These are phyloP conservation scores for Aspergillus olivimuriae DNA, from an alignment of 495 filamentous ascomycete species.

Conservation along the genomic window DNA sequence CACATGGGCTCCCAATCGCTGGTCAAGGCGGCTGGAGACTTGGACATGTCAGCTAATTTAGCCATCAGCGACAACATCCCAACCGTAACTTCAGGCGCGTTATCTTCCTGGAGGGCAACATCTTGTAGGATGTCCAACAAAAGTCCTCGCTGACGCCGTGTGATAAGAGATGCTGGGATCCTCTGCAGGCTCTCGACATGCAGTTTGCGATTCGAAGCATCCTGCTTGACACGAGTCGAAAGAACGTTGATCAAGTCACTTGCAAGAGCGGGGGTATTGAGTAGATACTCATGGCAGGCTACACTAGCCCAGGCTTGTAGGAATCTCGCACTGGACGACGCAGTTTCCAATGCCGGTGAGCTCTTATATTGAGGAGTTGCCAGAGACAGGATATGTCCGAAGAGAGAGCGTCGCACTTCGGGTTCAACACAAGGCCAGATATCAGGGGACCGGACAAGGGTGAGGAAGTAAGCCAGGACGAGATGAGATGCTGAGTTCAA, in stretches of 20 bases:
- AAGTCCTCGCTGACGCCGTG: constrained; percentile 29
- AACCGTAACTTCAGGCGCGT: constrained; percentile 21
- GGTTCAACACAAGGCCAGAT: constrained; percentile 25
- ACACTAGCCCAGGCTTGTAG: constrained; percentile 39
- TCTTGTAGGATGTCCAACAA: constrained; percentile 33
- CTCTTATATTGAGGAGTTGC: constrained; percentile 30
- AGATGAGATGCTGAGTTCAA: constrained; percentile 26
- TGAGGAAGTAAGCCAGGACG: constrained; percentile 31
- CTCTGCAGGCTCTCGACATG: constrained; percentile 37
- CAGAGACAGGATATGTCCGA: constrained; percentile 30
- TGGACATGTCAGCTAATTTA: constrained; percentile 37
- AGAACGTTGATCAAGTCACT: constrained; percentile 30
- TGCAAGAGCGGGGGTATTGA: constrained; percentile 29
- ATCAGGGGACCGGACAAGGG: constrained; percentile 26
- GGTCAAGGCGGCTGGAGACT: constrained; percentile 31
- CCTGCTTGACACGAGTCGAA: constrained; percentile 27
- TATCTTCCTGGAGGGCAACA: constrained; percentile 26
- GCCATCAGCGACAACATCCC: constrained; percentile 39
- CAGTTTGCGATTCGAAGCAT: constrained; percentile 24
- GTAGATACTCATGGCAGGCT: constrained; percentile 40
- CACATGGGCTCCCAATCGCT: constrained; percentile 38
- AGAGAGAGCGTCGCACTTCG: constrained; percentile 24
- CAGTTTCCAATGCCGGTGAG: constrained; percentile 24
- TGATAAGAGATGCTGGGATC: constrained; percentile 31
- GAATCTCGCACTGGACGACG: constrained; percentile 25